These are phyloP conservation scores for Pythium aquatile DNA, from an alignment of 352 stramenopile genomes.

Conservation along the genomic window DNA sequence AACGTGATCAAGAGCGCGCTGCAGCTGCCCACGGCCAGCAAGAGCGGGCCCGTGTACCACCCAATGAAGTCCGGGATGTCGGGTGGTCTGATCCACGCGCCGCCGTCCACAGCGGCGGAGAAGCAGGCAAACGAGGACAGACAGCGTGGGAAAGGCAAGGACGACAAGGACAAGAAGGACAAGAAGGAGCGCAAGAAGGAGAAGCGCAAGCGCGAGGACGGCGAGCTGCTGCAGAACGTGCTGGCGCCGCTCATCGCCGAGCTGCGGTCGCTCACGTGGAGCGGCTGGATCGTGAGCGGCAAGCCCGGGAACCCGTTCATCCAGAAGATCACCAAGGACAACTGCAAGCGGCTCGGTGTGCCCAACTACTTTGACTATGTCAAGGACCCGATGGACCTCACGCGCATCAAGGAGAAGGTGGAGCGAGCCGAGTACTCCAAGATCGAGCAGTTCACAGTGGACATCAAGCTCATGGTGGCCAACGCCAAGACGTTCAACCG, in stretches of 20 bases:
- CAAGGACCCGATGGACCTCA: conserved; percentile 79
- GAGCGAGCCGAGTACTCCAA: conserved; percentile 70
- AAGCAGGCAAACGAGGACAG: conserved; percentile 41
- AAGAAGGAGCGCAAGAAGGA: conserved; percentile 87
- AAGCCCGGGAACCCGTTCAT: conserved; percentile 80
- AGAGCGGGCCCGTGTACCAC: conserved; percentile 54
- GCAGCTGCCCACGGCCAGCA: conserved; percentile 60
- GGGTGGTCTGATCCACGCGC: conserved; percentile 65
- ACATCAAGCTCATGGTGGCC: conserved; percentile 78
- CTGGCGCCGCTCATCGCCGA: conserved; percentile 65
- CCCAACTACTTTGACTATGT: conserved; percentile 88
- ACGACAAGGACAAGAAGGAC: conserved; percentile 75
- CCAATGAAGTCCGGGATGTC: conserved; percentile 37
- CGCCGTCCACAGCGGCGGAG: conserved; percentile 43
- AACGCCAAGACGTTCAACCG: conserved; percentile 88
- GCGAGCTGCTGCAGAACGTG: conserved; percentile 66
- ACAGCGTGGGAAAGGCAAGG: conserved; percentile 48
- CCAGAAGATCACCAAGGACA: conserved; percentile 83
- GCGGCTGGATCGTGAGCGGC: conserved; percentile 66
- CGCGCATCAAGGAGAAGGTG: conserved; percentile 81
- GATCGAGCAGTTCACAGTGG: conserved; percentile 72
- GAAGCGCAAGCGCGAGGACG: conserved; percentile 77
- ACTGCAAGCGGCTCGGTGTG: conserved; percentile 80
- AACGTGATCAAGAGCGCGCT: conserved; percentile 69
- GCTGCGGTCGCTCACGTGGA: conserved; percentile 67